Evolutionary conservation across 495 filamentous ascomycete genomes (phyloP), one percentile per base, ranked within the genome.

Genomic region (Parachaetomium inaequale): DNA sequence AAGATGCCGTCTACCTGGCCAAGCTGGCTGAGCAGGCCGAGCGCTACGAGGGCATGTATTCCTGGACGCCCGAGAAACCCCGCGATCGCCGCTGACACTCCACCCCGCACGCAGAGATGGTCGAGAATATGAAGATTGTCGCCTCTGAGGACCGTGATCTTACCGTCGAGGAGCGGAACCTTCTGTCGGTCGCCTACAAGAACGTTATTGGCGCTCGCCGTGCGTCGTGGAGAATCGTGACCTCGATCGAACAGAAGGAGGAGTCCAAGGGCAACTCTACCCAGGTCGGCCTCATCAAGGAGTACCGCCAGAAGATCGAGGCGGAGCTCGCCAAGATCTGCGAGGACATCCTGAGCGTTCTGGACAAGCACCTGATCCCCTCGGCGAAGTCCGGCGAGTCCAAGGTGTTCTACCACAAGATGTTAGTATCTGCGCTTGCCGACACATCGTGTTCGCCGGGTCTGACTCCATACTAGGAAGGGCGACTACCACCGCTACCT

Each of bases 391-490:
- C 85, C 72, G 94, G 95, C 75, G 94, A 98, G 83, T 96, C 93
- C 65, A 98, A 98, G 87, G 94, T 98, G 66, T 98, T 98, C 82
- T 98, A 98, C 84, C 94, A 98, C 89, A 98, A 98, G 88, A 98
- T 98, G 92, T 96, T 75, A 62, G 87, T 80, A 10, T 17, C n/a
- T 32, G 12, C 59, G 26, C 5, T 46, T 40, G 45, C 19, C 38
- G 11, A 17, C 21, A 14, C 50, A 51, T 43, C 43, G 47, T 11
- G 4, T 42, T 58, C 51, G 17, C 38, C 21, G 4, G 60, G 66
- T 51, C 70, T 81, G 65, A 81, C 68, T 15, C 25, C 25, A 19
- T 23, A 59, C 77, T 67, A 96, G 92, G 94, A 98, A 98, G 89
- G 94, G 94, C 78, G 94, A 98, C 81, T 98, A 98, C 82, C 95